A percentile compares a stretch with the other conserved stretches of the same genome.
These are phyloP conservation scores for Mycena capillaripes DNA, from an alignment of 768 basidiomycete species.

Conservation along the genomic window DNA sequence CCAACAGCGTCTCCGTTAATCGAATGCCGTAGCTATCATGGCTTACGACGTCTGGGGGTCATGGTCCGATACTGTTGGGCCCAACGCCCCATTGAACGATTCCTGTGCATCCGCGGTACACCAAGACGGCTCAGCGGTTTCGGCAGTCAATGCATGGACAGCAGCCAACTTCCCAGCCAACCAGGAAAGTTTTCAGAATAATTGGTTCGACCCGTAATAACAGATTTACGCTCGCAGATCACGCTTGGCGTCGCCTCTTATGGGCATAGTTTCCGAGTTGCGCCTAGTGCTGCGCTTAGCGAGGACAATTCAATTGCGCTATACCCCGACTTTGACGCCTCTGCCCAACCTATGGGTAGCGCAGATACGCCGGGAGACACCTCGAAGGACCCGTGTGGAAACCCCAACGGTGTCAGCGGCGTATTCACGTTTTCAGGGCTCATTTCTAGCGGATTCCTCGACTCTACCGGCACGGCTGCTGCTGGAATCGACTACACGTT, in stretches of 20 bases:
- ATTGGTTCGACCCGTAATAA: neutral
- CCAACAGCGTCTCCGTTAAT: neutral
- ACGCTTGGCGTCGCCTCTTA: conserved; percentile 90
- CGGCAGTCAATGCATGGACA: conserved; percentile 82
- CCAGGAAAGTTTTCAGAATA: conserved; percentile 35
- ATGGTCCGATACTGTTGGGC: conserved; percentile 71
- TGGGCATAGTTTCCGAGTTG: conserved; percentile 79
- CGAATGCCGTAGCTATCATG: conserved; percentile 59
- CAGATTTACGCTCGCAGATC: conserved; percentile 50
- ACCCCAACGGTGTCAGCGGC: conserved; percentile 63
- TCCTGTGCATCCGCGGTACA: conserved; percentile 72
- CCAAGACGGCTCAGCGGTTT: conserved; percentile 81
- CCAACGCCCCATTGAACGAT: conserved; percentile 89
- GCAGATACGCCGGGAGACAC: conserved; percentile 64
- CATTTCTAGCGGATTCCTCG: conserved; percentile 68
- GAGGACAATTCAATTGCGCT: conserved; percentile 51
- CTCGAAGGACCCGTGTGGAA: conserved; percentile 70
- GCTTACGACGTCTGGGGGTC: conserved; percentile 77
- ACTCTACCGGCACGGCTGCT: conserved; percentile 53
- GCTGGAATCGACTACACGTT: conserved; percentile 65
- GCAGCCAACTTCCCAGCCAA: conserved; percentile 80
- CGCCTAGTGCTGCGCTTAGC: conserved; percentile 51
- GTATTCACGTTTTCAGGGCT: conserved; percentile 76
- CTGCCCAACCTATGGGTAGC: conserved; percentile 64
- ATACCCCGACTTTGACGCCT: conserved; percentile 67